phyloP scores from a whole-genome alignment of 371 early-diverging fungal genomes.

The Coemansia sp. region DNA sequence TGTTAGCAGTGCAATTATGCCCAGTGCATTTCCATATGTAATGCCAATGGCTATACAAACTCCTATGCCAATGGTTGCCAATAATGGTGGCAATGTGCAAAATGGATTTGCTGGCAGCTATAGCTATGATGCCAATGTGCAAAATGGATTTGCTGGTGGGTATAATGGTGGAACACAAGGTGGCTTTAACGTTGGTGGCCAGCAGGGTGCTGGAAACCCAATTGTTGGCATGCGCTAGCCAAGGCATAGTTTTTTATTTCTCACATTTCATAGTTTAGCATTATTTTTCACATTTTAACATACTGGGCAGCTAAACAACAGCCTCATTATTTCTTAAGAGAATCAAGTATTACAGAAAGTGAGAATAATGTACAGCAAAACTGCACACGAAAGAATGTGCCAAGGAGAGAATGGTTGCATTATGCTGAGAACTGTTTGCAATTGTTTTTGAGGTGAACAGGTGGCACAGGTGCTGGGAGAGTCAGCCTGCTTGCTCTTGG shows the following conservation, averaged over 20 bases:
- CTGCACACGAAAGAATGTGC: too few relatives aligned
- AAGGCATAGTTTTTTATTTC: neutral
- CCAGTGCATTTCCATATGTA: too few relatives aligned
- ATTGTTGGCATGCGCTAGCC: too few relatives aligned
- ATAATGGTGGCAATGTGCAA: neutral
- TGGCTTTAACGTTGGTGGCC: neutral
- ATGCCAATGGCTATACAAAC: neutral
- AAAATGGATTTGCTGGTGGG: neutral
- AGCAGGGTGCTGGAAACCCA: neutral
- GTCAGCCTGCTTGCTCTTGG: too few relatives aligned
- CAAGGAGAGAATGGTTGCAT: too few relatives aligned
- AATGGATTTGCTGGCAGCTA: neutral
- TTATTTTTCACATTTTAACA: neutral
- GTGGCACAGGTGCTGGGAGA: too few relatives aligned
- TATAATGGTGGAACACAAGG: neutral
- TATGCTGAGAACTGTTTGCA: too few relatives aligned
- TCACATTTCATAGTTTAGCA: neutral
- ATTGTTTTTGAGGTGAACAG: too few relatives aligned
- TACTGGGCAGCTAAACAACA: too few relatives aligned
- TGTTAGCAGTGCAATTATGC: conserved; percentile 2
- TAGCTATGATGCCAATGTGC: conserved; percentile 2
- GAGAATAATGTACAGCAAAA: too few relatives aligned
- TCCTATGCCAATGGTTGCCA: neutral
- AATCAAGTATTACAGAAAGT: too few relatives aligned
- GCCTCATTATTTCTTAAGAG: too few relatives aligned